A percentile compares a stretch with the other conserved stretches of the same genome.
These are phyloP conservation scores for Rutstroemia sp. DNA, from an alignment of 2,329 filamentous ascomycete genomes.

Conservation along the genomic window DNA sequence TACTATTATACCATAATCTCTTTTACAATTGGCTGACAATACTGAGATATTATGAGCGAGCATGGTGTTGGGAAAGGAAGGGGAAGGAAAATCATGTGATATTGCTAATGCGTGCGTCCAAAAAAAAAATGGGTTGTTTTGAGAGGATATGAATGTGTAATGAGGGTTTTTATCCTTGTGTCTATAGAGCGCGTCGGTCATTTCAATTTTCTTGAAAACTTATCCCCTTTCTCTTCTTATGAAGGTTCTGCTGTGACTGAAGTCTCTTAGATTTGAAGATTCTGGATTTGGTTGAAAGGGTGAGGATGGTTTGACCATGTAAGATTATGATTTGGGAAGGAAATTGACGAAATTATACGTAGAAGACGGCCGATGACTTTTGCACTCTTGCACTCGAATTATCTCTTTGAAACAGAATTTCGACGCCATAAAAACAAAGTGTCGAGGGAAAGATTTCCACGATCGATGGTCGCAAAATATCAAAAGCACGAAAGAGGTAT, in stretches of 20 bases:
- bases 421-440: neutral
- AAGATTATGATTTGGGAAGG: no score
- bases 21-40: neutral
- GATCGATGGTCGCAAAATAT: neutral
- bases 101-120: neutral
- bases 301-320: no score
- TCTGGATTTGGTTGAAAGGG: no score
- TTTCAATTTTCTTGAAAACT: neutral
- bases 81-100: neutral
- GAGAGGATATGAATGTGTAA: constrained; percentile 3
- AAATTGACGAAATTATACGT: no score
- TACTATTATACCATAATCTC: constrained; percentile 6
- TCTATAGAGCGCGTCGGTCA: neutral
- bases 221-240: neutral
- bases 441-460: no score
- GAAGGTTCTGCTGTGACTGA: neutral
- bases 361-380: no score
- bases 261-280: neutral
- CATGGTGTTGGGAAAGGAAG: constrained; percentile 3
- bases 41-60: neutral
- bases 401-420: no score
- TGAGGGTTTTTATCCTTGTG: constrained; percentile 2
- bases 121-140: neutral
- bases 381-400: no score
- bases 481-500: neutral